Evolutionary conservation across 495 filamentous ascomycete species (phyloP).

Genomic region (Amphirosellinia nigrospora): DNA sequence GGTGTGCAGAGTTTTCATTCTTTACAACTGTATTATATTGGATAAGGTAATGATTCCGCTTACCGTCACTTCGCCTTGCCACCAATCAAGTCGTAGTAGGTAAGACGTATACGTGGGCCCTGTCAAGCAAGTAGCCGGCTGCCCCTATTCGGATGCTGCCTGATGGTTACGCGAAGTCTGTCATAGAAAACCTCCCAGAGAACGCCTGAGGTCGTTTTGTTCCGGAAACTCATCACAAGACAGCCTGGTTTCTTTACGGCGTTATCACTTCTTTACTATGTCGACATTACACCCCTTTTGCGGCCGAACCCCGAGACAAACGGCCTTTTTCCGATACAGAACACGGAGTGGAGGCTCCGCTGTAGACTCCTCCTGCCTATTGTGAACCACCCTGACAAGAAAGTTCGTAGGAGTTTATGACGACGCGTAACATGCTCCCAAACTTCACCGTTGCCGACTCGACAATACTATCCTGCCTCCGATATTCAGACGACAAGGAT

Average conservation of each 20-base stretch:
- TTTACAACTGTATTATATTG: conserved; percentile 1
- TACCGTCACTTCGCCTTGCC: background rate
- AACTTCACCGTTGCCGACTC: background rate
- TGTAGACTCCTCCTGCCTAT: background rate
- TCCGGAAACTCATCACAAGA: background rate
- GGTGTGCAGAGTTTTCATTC: conserved; percentile 4
- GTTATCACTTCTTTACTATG: background rate
- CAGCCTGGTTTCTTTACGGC: background rate
- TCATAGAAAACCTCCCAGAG: background rate
- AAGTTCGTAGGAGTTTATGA: background rate
- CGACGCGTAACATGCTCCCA: background rate
- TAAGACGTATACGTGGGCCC: background rate
- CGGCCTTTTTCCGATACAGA: too few species aligned
- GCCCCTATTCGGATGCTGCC: background rate
- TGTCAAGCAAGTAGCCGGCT: background rate
- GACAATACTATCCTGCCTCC: background rate
- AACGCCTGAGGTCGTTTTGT: background rate
- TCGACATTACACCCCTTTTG: background rate
- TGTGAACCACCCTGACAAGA: background rate
- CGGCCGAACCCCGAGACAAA: background rate
- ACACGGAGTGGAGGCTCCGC: background rate
- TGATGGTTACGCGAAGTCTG: background rate
- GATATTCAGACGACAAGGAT: background rate
- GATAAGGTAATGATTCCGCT: conserved; percentile 5
- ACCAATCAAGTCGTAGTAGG: background rate